Conservation (phyloP, 805 yeast species). For the Zygoascus ofunaensis region DNA sequence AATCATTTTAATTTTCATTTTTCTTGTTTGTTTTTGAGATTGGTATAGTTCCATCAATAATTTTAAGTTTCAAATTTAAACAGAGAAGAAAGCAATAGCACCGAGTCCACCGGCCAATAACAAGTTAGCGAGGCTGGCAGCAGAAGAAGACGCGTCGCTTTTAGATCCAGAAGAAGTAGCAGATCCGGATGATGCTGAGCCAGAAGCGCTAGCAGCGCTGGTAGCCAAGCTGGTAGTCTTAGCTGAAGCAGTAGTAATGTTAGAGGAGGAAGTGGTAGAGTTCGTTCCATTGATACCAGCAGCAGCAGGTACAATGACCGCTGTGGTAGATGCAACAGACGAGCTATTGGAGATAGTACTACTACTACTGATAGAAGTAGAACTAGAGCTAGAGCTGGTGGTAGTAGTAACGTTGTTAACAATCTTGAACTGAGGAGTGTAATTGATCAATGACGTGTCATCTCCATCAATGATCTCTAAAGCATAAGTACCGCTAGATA, state of each 20-base stretch:
- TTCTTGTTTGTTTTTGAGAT: too few species aligned
- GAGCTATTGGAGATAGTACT: slow-evolving; percentile 8
- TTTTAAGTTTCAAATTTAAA: too few species aligned
- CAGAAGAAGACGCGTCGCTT: background rate
- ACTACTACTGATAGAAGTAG: slow-evolving; percentile 2
- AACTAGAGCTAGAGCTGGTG: slow-evolving; percentile 12
- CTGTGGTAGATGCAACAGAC: slow-evolving; percentile 6
- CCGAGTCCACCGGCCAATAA: background rate
- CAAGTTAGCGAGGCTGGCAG: background rate
- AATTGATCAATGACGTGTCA: slow-evolving; percentile 25
- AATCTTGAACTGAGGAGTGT: slow-evolving; percentile 27
- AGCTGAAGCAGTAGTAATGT: slow-evolving; percentile 4
- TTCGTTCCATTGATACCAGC: background rate
- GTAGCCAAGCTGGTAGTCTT: slow-evolving; percentile 2
- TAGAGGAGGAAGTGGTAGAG: slow-evolving; percentile 1
- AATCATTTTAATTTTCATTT: background rate
- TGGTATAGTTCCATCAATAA: too few species aligned
- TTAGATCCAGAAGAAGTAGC: background rate
- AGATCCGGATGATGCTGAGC: slow-evolving; percentile 4
- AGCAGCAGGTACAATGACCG: background rate
- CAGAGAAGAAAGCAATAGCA: background rate
- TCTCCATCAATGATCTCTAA: slow-evolving; percentile 26
- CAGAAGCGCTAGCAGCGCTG: slow-evolving; percentile 3
- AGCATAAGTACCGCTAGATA: slow-evolving; percentile 28
- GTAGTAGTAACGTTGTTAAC: slow-evolving; percentile 19